Evolutionary conservation across 768 basidiomycete species (phyloP), one percentile per base, ranked within the genome.

Genomic region (Galerina marginata): DNA sequence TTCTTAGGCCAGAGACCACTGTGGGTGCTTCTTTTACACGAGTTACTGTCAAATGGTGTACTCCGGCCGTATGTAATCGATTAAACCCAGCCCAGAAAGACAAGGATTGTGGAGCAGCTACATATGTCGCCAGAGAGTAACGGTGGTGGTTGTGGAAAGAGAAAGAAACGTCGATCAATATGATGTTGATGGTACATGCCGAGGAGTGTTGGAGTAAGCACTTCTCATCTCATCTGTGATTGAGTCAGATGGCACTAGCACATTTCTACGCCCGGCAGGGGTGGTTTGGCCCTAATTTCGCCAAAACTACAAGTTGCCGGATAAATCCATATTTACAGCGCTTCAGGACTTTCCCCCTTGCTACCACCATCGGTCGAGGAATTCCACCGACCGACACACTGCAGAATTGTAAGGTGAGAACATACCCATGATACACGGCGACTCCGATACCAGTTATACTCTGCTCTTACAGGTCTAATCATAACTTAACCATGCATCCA

Each of bases 351-450:
- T 44, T 61, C 57, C 52, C 63, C 63, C 65, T 67, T 63, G 60
- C 66, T 63, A 62, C 65, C 66, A 68, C 51, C 67, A 70, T 73
- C 77, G 77, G 75, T 54, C 57, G 42, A 47, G 67, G 47, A 54
- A 54, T 70, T 70, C 61, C 69, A 48, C 75, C 75, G 77, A 74
- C 53, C 42, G 40, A 48, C 63, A 7, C 64, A 40, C 29, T 26
- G 45, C 46, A 47, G 45, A 36, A 11, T 56, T 48, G 46, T 40
- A 54, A 68, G 69, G 69, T 69, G 67, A 70, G 72, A 65, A 69
- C 49, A 59, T 59, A 48, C 54, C 51, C 57, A 63, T 56, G 36
- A 46, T 63, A 38, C 40, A 23, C 44, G 59, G 40, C 44, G 36
- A 56, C 44, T 33, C 38, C 25, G 44, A 47, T 57, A 54, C 58